These are phyloP conservation scores for Suillus ampliporus DNA, from an alignment of 768 basidiomycete species.

Conservation along the genomic window DNA sequence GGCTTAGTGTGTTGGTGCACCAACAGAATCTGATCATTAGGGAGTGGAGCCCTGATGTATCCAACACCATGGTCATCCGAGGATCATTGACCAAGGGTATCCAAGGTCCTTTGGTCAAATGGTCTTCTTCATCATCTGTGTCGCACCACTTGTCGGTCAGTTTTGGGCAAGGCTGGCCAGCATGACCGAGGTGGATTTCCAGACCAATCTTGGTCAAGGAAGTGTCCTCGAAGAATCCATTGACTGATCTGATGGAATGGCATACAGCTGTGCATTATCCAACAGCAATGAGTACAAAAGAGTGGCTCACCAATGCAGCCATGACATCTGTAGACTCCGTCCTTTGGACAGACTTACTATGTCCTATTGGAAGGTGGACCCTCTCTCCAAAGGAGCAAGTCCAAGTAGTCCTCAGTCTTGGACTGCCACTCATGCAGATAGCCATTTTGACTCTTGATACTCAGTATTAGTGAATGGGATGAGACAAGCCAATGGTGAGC, in stretches of 20 bases:
- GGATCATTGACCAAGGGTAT: no score
- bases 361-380: no score
- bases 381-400: no score
- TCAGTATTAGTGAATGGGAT: not conserved
- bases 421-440: conserved; percentile 7
- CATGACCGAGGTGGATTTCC: conserved; percentile 27
- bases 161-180: conserved; percentile 23
- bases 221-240: conserved; percentile 22
- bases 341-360: not conserved
- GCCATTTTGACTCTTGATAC: conserved; percentile 12
- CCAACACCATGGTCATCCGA: not conserved
- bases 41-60: not conserved
- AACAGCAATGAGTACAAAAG: conserved; percentile 7
- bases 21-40: not conserved
- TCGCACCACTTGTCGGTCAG: not conserved
- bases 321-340: conserved; percentile 5
- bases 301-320: not conserved
- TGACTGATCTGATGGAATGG: conserved; percentile 18
- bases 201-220: conserved; percentile 27
- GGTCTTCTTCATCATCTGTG: not conserved
- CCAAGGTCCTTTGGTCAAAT: not conserved
- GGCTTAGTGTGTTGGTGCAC: not conserved
- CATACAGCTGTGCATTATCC: not conserved
- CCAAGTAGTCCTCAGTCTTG: no score
- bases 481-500: not conserved